Conservation (phyloP, 306 rosid species). For the Pyrus bretschneideri region DNA sequence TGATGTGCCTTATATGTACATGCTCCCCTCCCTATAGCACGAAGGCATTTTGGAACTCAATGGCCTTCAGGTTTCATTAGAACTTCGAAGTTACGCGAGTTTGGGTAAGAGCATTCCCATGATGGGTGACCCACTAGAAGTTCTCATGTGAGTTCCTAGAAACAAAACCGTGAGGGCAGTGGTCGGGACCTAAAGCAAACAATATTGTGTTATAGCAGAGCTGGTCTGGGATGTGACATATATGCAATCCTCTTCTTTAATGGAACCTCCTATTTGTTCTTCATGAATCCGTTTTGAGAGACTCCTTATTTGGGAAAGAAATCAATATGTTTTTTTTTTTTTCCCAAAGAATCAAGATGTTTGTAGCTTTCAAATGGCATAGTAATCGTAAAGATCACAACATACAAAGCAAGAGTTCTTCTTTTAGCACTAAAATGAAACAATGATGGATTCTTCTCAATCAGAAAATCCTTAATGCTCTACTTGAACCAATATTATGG, state of each 20-base stretch:
- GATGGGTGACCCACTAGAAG: too few relatives aligned
- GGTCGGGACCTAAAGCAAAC: too few relatives aligned
- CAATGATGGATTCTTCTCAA: slow-evolving; percentile 14
- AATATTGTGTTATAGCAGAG: too few relatives aligned
- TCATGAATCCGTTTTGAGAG: slow-evolving; percentile 45
- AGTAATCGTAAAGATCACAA: slow-evolving; percentile 48
- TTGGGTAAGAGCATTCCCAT: too few relatives aligned
- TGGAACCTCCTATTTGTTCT: slow-evolving; percentile 67
- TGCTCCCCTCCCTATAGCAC: too few relatives aligned
- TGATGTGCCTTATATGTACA: too few relatives aligned
- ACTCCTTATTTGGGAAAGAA: slow-evolving; percentile 52
- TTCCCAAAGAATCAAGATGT: background rate
- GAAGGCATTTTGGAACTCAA: too few relatives aligned
- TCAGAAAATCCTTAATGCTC: slow-evolving; percentile 14
- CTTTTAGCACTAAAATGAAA: slow-evolving; percentile 24
- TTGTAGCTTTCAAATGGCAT: slow-evolving; percentile 70
- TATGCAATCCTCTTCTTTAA: slow-evolving; percentile 81
- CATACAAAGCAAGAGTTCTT: slow-evolving; percentile 61
- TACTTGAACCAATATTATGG: slow-evolving; percentile 15
- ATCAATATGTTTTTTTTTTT: slow-evolving; percentile 17
- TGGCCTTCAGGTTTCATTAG: too few relatives aligned
- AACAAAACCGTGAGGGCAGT: too few relatives aligned
- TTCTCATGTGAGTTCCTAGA: too few relatives aligned
- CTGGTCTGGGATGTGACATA: background rate
- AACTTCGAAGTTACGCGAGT: too few relatives aligned